A percentile compares a stretch with the other conserved stretches of the same genome.
Conservation (phyloP, 768 basidiomycete genomes). For the Leccinum disarticulatum region DNA sequence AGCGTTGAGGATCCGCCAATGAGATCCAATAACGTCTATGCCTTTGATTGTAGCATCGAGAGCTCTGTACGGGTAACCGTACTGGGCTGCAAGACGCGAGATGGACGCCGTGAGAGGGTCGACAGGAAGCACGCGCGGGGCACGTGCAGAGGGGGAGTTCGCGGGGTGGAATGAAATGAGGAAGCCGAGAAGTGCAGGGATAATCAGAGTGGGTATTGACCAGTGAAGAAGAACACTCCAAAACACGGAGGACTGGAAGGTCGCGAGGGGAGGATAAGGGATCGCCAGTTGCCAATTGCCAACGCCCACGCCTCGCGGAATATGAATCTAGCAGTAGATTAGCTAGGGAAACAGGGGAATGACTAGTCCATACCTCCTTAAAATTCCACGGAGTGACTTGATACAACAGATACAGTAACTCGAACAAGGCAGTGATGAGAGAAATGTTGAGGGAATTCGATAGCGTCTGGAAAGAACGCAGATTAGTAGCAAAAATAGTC, state of each 20-base stretch:
- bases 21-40: conserved; percentile 54
- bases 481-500: background rate
- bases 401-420: conserved; percentile 53
- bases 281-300: conserved; percentile 28
- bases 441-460: conserved; percentile 68
- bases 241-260: conserved; percentile 47
- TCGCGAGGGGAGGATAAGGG: conserved; percentile 48
- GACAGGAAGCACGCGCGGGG: conserved; percentile 33
- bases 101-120: conserved; percentile 69
- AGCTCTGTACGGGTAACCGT: conserved; percentile 51
- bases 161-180: conserved; percentile 63
- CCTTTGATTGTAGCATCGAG: conserved; percentile 30
- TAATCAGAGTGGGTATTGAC: conserved; percentile 57
- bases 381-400: conserved; percentile 54
- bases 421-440: conserved; percentile 51
- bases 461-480: conserved; percentile 43
- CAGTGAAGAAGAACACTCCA: conserved; percentile 61
- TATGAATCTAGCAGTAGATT: conserved; percentile 15
- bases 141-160: conserved; percentile 26
- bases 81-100: conserved; percentile 57
- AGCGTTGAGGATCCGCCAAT: conserved; percentile 57
- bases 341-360: background rate
- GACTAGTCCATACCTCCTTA: conserved; percentile 35
- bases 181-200: conserved; percentile 57
- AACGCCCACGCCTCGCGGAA: conserved; percentile 11